Base-by-base conservation (phyloP, 2,329 filamentous ascomycete genomes). In the Colletotrichum salicis region DNA sequence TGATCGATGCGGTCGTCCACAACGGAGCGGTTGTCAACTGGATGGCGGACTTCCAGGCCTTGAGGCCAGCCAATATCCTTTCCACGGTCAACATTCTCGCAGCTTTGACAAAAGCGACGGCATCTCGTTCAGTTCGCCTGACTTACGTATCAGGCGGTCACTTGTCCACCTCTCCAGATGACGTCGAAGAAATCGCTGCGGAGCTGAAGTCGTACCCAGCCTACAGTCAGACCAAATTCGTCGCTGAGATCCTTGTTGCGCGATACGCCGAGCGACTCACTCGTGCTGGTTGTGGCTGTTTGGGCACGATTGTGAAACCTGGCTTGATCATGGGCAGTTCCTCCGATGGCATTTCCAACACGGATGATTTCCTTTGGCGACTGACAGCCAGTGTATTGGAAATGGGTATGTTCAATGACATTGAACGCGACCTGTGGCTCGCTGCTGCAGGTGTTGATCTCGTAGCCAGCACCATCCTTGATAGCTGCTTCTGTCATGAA, bases 301-400 rank as follows among this genome's bases (percentile, higher is more conserved):
- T 13, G 10, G 19, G 75, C 8, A 75, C 70, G 1, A 70, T 74
- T 2, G 57, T 78, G 6, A 78, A 76, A 45, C 76, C 76, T 1
- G 76, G 76, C 0, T 62, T 74, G 8, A 77, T 78, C 7, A 75
- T 78, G 13, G 76, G 76, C 4, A 69, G 70, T 5, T 67, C 61
- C 4, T 41, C 60, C 4, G 45, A 64, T 11, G 76, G 77, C 0
- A 67, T 76, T 3, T 73, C 76, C 10, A 77, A 78, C 41, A 57
- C 71, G 4, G 76, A 77, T 35, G 77, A 78, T 45, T 76, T 74
- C 4, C 33, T 77, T 24, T 77, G 77, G 75, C 70, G 75, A 4
- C 68, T 76, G 11, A 72, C 62, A 13, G 60, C 70, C 4, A 58
- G 70, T 6, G 73, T 74, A 5, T 56, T 73, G 33, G 66, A 71